Percentiles rank a stretch among this genome's conserved stretches.
Evolutionary conservation across 2,329 filamentous ascomycete species (phyloP).

Genomic region (Penicillium sp.): DNA sequence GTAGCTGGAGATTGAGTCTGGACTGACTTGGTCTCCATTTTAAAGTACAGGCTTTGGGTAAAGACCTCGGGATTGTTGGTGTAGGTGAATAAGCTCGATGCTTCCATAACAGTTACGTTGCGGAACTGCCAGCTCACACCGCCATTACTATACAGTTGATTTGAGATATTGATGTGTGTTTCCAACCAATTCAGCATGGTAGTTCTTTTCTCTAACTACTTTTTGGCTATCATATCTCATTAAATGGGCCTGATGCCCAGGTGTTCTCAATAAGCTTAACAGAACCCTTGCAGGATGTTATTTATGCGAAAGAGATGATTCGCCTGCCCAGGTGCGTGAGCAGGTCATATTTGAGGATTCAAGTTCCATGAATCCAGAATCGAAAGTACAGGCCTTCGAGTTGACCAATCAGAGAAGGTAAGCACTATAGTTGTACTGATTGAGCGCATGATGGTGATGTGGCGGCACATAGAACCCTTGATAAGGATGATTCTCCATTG

Average conservation of each 20-base stretch:
- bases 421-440: conserved; percentile 27
- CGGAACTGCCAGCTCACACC: conserved; percentile 11
- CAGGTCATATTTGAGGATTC: too few relatives aligned
- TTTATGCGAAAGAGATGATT: too few relatives aligned
- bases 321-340: too few relatives aligned
- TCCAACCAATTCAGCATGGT: too few relatives aligned
- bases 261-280: too few relatives aligned
- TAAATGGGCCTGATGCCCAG: too few relatives aligned
- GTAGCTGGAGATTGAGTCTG: conserved; percentile 51
- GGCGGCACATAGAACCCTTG: conserved; percentile 78
- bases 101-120: background rate
- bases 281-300: too few relatives aligned
- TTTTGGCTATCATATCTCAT: too few relatives aligned
- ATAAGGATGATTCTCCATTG: conserved; percentile 76
- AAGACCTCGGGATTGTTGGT: background rate
- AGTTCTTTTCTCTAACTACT: too few relatives aligned
- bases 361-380: too few relatives aligned
- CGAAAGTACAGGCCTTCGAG: too few relatives aligned
- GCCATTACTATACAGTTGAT: background rate
- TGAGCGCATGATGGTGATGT: conserved; percentile 43
- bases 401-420: conserved; percentile 14
- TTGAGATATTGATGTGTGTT: too few relatives aligned
- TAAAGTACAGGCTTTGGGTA: background rate
- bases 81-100: background rate
- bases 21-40: conserved; percentile 10